Base-by-base conservation (phyloP, 2,329 filamentous ascomycete genomes). In the Beauveria rudraprayagi region DNA sequence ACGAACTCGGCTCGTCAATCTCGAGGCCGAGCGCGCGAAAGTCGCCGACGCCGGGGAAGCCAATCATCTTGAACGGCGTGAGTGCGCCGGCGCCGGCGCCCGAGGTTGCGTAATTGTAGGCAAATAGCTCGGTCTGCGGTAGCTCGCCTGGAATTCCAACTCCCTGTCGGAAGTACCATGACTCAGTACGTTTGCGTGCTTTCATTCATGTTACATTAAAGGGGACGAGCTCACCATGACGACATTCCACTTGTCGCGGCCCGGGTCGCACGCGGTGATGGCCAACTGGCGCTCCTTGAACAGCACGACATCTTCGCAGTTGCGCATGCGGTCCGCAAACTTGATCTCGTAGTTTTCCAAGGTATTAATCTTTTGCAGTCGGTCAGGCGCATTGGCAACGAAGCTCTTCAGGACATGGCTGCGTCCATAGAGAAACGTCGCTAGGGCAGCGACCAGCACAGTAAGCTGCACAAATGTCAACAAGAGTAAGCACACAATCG, bases 21-120 rank as follows among this genome's bases (percentile, higher is more conserved):
- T 71, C 74, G 52, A 78, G 62, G 5, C 77, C 77, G 1, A 79
- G 61, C 0, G 74, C 73, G 63, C 76, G 77, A 17, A 78, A 71
- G 52, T 77, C 73, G 30, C 34, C 28, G 16, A 43, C 44, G 44
- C 68, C 61, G 7, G 66, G 67, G 26, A 70, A 71, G 22, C 59
- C 61, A 6, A 63, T 24, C 0, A 72, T 11, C 8, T 67, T 41
- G 54, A 73, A 61, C 16, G 61, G 51, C 26, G 59, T 65, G 24
- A 72, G 66, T 16, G 66, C 62, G 8, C 67, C 58, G 8, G 47
- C 44, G 9, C 65, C 66, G 0, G 65, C 40, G 16, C 41, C 47
- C 2, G 65, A 65, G 0, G 65, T 34, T 34, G 65, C 65, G 62
- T 78, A 78, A 56, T 75, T 67, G 61, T 75, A 78, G 4, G 70